These are phyloP conservation scores for Mycena vulgaris DNA, from an alignment of 768 basidiomycete species.

Conservation along the genomic window DNA sequence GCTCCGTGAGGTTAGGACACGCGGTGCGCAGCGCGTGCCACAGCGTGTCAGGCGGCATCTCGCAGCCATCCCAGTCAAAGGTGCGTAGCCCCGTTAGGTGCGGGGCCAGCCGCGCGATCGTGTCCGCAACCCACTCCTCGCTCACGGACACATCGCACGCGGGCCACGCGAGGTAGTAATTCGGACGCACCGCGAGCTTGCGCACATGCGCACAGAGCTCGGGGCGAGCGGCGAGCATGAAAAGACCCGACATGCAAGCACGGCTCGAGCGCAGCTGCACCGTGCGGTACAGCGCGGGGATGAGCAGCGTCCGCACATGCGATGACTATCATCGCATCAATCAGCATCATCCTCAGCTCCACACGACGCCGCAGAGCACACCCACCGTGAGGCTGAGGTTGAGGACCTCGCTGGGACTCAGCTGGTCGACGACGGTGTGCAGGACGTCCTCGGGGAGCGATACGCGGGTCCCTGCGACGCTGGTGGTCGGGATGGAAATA, in stretches of 20 bases:
- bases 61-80: conserved; percentile 69
- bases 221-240: conserved; percentile 52
- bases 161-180: conserved; percentile 69
- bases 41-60: conserved; percentile 59
- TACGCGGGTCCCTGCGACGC: background rate
- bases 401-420: background rate
- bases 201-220: conserved; percentile 57
- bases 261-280: conserved; percentile 61
- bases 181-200: conserved; percentile 63
- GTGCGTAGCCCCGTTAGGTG: conserved; percentile 54
- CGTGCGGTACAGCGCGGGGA: conserved; percentile 60
- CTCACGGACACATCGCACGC: conserved; percentile 56
- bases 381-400: background rate
- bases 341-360: background rate
- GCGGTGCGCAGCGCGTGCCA: conserved; percentile 58
- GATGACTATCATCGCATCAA: conserved; percentile 43
- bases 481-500: background rate
- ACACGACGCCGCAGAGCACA: background rate
- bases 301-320: conserved; percentile 43
- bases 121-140: conserved; percentile 59
- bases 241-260: conserved; percentile 54
- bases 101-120: conserved; percentile 52
- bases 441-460: background rate
- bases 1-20: conserved; percentile 61
- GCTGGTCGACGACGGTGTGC: background rate